A percentile compares a stretch with the other conserved stretches of the same genome.
phyloP scores from a whole-genome alignment of 305 asterid genomes.

The Solanum aculeatissimum region DNA sequence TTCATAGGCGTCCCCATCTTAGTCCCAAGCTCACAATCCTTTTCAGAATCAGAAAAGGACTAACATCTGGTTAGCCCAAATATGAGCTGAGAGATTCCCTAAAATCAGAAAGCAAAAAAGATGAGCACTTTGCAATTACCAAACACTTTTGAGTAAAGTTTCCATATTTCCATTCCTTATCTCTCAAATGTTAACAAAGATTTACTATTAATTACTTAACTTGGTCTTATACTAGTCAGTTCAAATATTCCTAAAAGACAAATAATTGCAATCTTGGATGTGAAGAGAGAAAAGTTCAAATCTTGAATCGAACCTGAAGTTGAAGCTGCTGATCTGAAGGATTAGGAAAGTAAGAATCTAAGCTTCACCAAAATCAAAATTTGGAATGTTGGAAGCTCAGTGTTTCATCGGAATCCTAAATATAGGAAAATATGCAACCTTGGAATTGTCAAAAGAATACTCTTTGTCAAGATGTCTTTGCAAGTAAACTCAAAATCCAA shows the following conservation, averaged over 20 bases:
- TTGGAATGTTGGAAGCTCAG: neutral
- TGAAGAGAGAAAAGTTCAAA: neutral
- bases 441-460: neutral
- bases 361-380: neutral
- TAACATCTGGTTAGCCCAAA: neutral
- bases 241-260: neutral
- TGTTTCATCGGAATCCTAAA: neutral
- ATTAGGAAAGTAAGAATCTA: neutral
- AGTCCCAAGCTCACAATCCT: neutral
- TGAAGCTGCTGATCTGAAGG: neutral
- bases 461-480: neutral
- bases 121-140: neutral
- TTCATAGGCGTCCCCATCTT: constrained; percentile 8
- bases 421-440: neutral
- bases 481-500: neutral
- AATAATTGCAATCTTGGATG: neutral
- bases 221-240: neutral
- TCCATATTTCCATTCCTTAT: neutral
- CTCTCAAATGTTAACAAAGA: neutral
- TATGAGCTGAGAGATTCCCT: neutral
- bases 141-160: neutral
- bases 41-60: neutral
- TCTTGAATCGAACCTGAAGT: neutral
- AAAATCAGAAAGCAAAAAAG: neutral
- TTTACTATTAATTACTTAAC: neutral